A percentile compares a stretch with the other conserved stretches of the same genome.
Conservation (phyloP, 2,329 filamentous ascomycete species). For the Venturia asperata region DNA sequence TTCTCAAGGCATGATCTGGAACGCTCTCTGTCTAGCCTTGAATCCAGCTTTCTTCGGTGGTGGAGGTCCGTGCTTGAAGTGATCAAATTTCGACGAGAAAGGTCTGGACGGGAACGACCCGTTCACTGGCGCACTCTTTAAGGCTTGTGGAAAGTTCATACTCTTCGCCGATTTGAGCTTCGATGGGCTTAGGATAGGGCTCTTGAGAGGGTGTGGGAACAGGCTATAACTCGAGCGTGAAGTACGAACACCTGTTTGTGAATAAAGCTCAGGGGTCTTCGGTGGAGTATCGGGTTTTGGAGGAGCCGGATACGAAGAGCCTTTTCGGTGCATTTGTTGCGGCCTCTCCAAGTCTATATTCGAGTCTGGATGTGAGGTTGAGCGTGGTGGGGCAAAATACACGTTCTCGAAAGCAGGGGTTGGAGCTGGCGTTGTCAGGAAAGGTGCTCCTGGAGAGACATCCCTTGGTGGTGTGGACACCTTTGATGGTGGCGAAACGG, state of each 20-base stretch:
- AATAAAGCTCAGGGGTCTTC: background rate
- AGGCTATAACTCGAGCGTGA: conserved; percentile 9
- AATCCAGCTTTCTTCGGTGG: background rate
- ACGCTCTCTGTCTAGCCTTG: background rate
- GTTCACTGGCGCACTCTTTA: background rate
- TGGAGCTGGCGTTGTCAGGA: background rate
- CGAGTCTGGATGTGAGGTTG: background rate
- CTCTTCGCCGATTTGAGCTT: background rate
- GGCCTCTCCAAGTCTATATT: background rate
- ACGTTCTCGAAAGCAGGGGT: background rate
- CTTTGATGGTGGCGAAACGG: background rate
- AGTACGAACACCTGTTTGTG: conserved; percentile 4
- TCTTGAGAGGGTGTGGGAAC: conserved; percentile 9
- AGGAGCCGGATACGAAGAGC: background rate
- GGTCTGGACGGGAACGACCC: conserved; percentile 5
- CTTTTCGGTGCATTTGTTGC: conserved; percentile 5
- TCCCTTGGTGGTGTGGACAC: background rate
- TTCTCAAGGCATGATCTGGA: background rate
- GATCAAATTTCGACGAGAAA: background rate
- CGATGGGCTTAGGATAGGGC: background rate
- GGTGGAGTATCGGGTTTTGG: background rate
- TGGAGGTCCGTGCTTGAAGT: background rate
- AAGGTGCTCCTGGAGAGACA: background rate
- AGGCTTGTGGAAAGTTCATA: background rate
- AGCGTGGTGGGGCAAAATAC: background rate